These are phyloP conservation scores for Pythium grandisporangium DNA, from an alignment of 352 stramenopile genomes.

Conservation along the genomic window DNA sequence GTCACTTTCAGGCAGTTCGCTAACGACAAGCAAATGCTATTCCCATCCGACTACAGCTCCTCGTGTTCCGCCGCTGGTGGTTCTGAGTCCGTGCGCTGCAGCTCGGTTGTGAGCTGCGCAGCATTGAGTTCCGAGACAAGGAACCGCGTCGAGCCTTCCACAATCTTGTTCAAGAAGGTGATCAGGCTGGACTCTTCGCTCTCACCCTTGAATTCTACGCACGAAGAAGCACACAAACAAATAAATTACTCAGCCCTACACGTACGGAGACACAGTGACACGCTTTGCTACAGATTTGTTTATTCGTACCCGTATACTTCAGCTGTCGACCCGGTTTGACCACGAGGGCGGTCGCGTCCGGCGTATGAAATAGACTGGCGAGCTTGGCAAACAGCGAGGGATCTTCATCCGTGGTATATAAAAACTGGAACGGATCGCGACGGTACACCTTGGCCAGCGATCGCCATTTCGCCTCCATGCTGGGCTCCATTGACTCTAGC, in stretches of 20 bases:
- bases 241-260: too few relatives aligned
- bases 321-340: constrained; percentile 48
- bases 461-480: constrained; percentile 24
- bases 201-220: neutral
- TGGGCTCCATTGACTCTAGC: neutral
- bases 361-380: constrained; percentile 20
- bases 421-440: constrained; percentile 60
- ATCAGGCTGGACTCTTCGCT: neutral
- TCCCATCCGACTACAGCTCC: too few relatives aligned
- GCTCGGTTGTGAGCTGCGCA: too few relatives aligned
- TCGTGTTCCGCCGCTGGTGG: too few relatives aligned
- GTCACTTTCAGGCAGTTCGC: too few relatives aligned
- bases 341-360: constrained; percentile 25
- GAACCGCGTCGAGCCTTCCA: neutral
- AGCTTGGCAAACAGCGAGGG: constrained; percentile 32
- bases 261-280: too few relatives aligned
- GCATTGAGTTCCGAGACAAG: too few relatives aligned
- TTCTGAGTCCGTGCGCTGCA: too few relatives aligned
- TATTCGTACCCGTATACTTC: constrained; percentile 48
- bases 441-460: constrained; percentile 74
- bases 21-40: too few relatives aligned
- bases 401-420: constrained; percentile 21
- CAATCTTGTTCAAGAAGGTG: neutral
- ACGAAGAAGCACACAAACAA: neutral
- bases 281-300: neutral